Percentiles rank a stretch among this genome's conserved stretches.
Evolutionary conservation across 2,329 filamentous ascomycete genomes (phyloP).

Genomic region (Trichophyton rubrum): DNA sequence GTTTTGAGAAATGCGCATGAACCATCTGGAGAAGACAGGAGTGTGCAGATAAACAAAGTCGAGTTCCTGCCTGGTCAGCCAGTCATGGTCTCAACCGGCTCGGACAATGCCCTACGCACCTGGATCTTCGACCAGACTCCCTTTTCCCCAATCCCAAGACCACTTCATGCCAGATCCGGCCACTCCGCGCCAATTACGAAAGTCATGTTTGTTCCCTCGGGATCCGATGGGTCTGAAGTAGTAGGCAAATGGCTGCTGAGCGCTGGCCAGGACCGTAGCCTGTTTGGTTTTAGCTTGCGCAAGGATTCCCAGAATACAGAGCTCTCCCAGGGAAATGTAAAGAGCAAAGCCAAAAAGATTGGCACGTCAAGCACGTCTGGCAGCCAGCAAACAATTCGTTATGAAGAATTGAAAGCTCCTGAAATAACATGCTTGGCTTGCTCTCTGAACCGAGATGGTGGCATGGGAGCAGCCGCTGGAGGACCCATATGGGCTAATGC

Average conservation of each 20-base stretch:
- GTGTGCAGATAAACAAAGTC: slow-evolving; percentile 65
- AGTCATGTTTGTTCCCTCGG: slow-evolving; percentile 71
- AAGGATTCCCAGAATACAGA: slow-evolving; percentile 90
- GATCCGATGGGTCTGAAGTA: slow-evolving; percentile 78
- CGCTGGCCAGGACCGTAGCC: slow-evolving; percentile 73
- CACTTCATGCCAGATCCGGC: slow-evolving; percentile 73
- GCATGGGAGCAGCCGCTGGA: slow-evolving; percentile 72
- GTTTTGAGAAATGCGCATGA: slow-evolving; percentile 81
- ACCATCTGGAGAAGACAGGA: slow-evolving; percentile 41
- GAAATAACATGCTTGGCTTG: slow-evolving; percentile 86
- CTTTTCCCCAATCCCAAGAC: slow-evolving; percentile 73
- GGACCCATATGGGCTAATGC: slow-evolving; percentile 75
- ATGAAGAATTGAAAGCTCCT: slow-evolving; percentile 60
- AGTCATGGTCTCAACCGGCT: slow-evolving; percentile 76
- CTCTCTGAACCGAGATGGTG: slow-evolving; percentile 86
- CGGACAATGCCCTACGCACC: slow-evolving; percentile 86
- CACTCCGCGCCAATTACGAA: slow-evolving; percentile 77
- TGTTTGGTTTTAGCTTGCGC: slow-evolving; percentile 94
- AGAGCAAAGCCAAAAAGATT: slow-evolving; percentile 73
- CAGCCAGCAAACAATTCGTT: slow-evolving; percentile 12
- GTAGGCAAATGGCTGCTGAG: slow-evolving; percentile 91
- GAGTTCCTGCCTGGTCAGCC: slow-evolving; percentile 85
- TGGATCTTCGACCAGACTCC: slow-evolving; percentile 95
- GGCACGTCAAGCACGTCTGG: slow-evolving; percentile 11
- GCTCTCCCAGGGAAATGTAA: slow-evolving; percentile 78